Evolutionary conservation across 2,329 filamentous ascomycete genomes (phyloP).

Genomic region (Pseudopithomyces chartarum): DNA sequence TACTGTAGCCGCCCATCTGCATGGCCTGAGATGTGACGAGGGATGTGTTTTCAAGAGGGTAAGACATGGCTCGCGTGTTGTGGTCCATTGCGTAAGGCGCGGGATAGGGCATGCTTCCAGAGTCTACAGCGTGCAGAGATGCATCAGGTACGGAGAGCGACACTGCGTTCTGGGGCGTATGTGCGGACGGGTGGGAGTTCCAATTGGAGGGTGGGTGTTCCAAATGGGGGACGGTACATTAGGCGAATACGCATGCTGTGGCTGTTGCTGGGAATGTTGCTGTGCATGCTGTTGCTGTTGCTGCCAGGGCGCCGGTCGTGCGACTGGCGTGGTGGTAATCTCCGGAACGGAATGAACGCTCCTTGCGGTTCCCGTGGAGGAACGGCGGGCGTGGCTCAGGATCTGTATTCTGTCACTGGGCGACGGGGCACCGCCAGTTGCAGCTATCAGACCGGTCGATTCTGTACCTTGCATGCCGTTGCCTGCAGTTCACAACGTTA

Average conservation of each 20-base stretch:
- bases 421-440: constrained; percentile 40
- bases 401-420: constrained; percentile 47
- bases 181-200: constrained; percentile 39
- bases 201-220: constrained; percentile 38
- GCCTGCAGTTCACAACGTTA: constrained; percentile 10
- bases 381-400: constrained; percentile 43
- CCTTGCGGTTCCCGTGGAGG: constrained; percentile 44
- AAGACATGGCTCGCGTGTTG: constrained; percentile 46
- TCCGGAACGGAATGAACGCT: constrained; percentile 45
- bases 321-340: constrained; percentile 42
- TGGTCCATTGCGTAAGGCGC: constrained; percentile 45
- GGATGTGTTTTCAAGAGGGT: constrained; percentile 43
- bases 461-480: constrained; percentile 25
- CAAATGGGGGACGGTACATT: constrained; percentile 43
- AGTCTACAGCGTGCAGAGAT: constrained; percentile 37
- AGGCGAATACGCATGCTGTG: constrained; percentile 36
- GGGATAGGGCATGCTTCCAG: constrained; percentile 36
- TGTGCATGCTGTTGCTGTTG: constrained; percentile 18
- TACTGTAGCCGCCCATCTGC: constrained; percentile 44
- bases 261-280: constrained; percentile 2
- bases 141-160: constrained; percentile 41
- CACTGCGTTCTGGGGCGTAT: constrained; percentile 39
- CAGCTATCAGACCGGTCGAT: constrained; percentile 28
- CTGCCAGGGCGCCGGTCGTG: constrained; percentile 45
- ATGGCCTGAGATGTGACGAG: constrained; percentile 44